Percentiles rank a stretch among this genome's conserved stretches.
These are phyloP conservation scores for Rosa rugosa DNA, from an alignment of 306 rosid species.

Conservation along the genomic window DNA sequence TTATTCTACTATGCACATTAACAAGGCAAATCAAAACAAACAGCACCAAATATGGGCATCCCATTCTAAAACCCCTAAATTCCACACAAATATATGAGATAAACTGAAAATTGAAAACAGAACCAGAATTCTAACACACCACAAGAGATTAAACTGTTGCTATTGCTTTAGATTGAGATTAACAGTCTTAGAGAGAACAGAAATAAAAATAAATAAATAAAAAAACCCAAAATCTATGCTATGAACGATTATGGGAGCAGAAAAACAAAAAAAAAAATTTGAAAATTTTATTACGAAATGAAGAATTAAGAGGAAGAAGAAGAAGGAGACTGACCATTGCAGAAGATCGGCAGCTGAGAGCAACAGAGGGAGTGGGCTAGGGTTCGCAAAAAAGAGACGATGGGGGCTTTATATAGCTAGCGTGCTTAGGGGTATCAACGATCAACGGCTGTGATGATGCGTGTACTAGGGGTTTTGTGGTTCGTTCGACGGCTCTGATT, in stretches of 20 bases:
- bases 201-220: background rate
- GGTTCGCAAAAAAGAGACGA: background rate
- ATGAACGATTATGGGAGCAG: background rate
- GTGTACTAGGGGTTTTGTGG: background rate
- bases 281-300: background rate
- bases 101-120: background rate
- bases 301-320: background rate
- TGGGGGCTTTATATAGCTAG: background rate
- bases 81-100: background rate
- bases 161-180: background rate
- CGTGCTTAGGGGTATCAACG: background rate
- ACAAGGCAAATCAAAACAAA: background rate
- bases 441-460: constrained; percentile 9
- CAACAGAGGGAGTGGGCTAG: constrained; percentile 2
- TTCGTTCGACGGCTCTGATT: background rate
- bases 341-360: constrained; percentile 3
- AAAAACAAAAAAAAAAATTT: background rate
- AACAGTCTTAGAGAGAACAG: background rate
- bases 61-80: background rate
- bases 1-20: background rate
- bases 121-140: background rate
- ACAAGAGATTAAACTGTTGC: background rate
- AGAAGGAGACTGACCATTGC: constrained; percentile 11
- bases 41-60: background rate
- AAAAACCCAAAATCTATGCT: background rate